These are phyloP conservation scores for Fusarium pininemorale DNA, from an alignment of 2,329 filamentous ascomycete species.

Conservation along the genomic window DNA sequence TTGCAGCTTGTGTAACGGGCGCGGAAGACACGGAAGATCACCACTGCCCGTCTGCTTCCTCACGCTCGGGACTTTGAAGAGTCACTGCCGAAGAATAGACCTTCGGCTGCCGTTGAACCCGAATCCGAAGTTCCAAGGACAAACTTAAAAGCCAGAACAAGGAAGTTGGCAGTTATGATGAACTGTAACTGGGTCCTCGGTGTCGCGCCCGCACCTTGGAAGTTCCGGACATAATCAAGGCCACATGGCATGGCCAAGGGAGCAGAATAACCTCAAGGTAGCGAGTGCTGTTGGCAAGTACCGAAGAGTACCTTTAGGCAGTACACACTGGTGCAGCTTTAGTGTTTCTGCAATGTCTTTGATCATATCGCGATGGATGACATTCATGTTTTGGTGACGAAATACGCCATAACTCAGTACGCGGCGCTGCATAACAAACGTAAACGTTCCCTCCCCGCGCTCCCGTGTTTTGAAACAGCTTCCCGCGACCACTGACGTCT, in stretches of 20 bases:
- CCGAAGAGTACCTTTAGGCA: background rate
- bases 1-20: background rate
- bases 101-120: background rate
- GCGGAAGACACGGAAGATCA: slow-evolving; percentile 18
- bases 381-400: slow-evolving; percentile 17
- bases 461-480: slow-evolving; percentile 29
- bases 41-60: background rate
- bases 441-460: background rate
- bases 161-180: background rate
- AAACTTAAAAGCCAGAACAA: background rate
- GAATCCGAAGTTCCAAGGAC: slow-evolving; percentile 5
- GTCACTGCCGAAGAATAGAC: background rate
- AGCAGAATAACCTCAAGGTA: slow-evolving; percentile 1
- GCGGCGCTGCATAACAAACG: background rate
- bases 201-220: slow-evolving; percentile 4
- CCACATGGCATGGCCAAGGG: background rate
- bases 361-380: background rate
- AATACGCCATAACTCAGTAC: background rate
- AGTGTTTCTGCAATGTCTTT: background rate
- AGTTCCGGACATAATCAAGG: background rate
- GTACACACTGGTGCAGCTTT: background rate
- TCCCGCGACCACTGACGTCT: slow-evolving; percentile 27
- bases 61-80: background rate
- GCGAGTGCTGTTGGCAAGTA: background rate
- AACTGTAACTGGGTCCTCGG: background rate